These are phyloP conservation scores for Tardiomyces digboiensis DNA, from an alignment of 1,139 yeast genomes.

Conservation along the genomic window DNA sequence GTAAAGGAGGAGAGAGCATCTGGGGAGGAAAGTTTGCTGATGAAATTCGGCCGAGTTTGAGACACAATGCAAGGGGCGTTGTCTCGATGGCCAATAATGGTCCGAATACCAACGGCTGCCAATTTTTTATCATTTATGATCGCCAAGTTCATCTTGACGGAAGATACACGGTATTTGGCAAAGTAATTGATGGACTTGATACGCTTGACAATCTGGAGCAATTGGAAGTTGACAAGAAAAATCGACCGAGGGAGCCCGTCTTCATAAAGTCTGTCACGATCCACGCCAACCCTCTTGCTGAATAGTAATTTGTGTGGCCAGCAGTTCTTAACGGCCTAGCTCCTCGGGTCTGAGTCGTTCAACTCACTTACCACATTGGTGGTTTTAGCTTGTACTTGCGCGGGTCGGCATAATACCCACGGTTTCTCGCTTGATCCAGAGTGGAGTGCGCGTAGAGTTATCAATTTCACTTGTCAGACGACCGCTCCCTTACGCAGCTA, in stretches of 20 bases:
- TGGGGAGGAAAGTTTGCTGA: slow-evolving; percentile 44
- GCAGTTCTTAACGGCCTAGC: no score
- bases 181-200: slow-evolving; percentile 33
- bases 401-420: no score
- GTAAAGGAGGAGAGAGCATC: slow-evolving; percentile 41
- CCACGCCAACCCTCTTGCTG: slow-evolving; percentile 28
- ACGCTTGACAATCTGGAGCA: slow-evolving; percentile 31
- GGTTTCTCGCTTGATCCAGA: no score
- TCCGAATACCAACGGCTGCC: slow-evolving; percentile 36
- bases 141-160: slow-evolving; percentile 41
- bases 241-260: slow-evolving; percentile 31
- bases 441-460: no score
- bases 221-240: slow-evolving; percentile 30
- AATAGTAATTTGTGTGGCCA: not conserved
- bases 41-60: slow-evolving; percentile 34
- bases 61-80: slow-evolving; percentile 33
- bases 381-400: no score
- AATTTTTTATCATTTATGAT: slow-evolving; percentile 34
- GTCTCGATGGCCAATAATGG: slow-evolving; percentile 39
- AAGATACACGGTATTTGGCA: slow-evolving; percentile 49
- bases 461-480: no score
- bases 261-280: slow-evolving; percentile 32
- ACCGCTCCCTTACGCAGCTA: no score
- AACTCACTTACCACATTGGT: no score
- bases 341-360: no score